These are phyloP conservation scores for Podaxis mareebaensis DNA, from an alignment of 768 basidiomycete genomes.

Conservation along the genomic window DNA sequence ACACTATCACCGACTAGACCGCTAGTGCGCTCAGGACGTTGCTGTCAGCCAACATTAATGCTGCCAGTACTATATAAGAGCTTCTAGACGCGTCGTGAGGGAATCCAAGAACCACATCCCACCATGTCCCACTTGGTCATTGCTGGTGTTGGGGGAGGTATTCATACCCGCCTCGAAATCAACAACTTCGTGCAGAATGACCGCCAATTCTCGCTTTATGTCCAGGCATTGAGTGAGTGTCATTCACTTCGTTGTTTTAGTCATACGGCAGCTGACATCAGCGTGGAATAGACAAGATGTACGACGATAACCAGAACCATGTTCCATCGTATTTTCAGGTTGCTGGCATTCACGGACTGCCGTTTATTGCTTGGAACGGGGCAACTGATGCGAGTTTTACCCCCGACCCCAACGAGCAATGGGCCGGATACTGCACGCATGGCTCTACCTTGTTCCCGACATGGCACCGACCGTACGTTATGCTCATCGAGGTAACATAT, in stretches of 20 bases:
- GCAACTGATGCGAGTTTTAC: slow-evolving; percentile 26
- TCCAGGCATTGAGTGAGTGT: slow-evolving; percentile 48
- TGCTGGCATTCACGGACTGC: slow-evolving; percentile 54
- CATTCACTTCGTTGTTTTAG: not conserved
- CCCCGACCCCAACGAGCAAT: slow-evolving; percentile 25
- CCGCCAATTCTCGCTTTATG: slow-evolving; percentile 49
- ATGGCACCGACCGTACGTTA: slow-evolving; percentile 56
- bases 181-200: slow-evolving; percentile 41
- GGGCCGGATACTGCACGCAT: slow-evolving; percentile 59
- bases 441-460: slow-evolving; percentile 54
- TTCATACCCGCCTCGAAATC: slow-evolving; percentile 44
- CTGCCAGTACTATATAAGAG: too few species aligned
- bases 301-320: slow-evolving; percentile 28
- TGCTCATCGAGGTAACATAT: slow-evolving; percentile 44
- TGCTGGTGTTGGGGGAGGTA: slow-evolving; percentile 27
- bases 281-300: slow-evolving; percentile 30
- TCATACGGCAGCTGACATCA: slow-evolving; percentile 18
- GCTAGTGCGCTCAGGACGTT: too few species aligned
- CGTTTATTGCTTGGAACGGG: slow-evolving; percentile 45
- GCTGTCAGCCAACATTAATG: too few species aligned
- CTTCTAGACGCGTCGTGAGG: too few species aligned
- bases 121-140: slow-evolving; percentile 24
- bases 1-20: too few species aligned
- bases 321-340: slow-evolving; percentile 44
- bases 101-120: too few species aligned